Evolutionary conservation across 1,139 yeast genomes (phyloP).

Genomic region (Geotrichum aggregatum): DNA sequence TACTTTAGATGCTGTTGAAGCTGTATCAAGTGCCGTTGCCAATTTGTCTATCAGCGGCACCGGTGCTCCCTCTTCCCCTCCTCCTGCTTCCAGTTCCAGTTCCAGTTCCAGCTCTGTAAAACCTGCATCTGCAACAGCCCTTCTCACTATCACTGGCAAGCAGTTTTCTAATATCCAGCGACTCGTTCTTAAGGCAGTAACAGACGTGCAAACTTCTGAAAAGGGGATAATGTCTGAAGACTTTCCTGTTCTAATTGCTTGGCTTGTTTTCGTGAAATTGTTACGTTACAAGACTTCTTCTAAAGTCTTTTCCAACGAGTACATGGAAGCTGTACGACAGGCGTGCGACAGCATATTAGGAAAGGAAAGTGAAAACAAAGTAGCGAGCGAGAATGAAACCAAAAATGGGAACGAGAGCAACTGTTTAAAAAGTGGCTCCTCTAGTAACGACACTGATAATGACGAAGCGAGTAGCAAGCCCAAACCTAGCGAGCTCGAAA

Average conservation of each 20-base stretch:
- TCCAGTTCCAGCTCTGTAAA: neutral
- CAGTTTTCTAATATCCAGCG: neutral
- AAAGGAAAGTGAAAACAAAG: neutral
- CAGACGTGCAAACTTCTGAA: neutral
- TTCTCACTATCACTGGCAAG: neutral
- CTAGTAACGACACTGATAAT: too few species aligned
- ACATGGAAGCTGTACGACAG: neutral
- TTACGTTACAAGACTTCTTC: slow-evolving; percentile 35
- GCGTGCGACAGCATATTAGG: neutral
- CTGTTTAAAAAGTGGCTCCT: too few species aligned
- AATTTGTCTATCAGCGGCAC: neutral
- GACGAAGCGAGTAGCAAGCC: too few species aligned
- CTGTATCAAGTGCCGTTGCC: neutral
- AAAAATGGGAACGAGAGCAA: neutral
- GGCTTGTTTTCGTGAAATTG: slow-evolving; percentile 52
- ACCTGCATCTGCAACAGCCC: neutral
- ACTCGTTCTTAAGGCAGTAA: neutral
- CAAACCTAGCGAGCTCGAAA: neutral
- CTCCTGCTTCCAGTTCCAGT: neutral
- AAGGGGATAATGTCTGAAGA: slow-evolving; percentile 29
- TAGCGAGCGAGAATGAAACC: neutral
- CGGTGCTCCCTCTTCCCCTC: neutral
- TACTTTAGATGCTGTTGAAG: neutral
- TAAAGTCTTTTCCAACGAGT: too few species aligned
- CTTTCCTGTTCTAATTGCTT: slow-evolving; percentile 49